These are phyloP conservation scores for Penicillium sp. DNA, from an alignment of 2,329 filamentous ascomycete genomes.

Conservation along the genomic window DNA sequence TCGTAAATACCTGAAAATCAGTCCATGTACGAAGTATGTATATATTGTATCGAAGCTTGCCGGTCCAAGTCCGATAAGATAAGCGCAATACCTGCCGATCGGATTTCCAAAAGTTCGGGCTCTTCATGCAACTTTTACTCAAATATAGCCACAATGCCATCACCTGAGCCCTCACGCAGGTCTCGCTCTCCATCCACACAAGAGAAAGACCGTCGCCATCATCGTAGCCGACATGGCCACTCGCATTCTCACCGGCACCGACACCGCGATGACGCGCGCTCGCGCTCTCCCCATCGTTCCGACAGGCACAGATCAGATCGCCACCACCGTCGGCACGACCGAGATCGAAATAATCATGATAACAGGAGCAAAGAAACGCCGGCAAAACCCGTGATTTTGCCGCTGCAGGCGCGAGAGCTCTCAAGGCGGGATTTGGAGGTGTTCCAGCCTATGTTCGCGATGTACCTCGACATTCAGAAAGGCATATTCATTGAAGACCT, in stretches of 20 bases:
- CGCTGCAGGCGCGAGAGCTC: constrained; percentile 66
- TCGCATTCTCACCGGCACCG: constrained; percentile 24
- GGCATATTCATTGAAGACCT: constrained; percentile 67
- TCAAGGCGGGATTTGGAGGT: constrained; percentile 66
- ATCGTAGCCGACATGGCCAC: constrained; percentile 19
- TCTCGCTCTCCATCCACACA: constrained; percentile 5
- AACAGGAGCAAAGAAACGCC: constrained; percentile 17
- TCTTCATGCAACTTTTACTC: background rate
- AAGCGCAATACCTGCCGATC: background rate
- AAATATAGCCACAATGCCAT: constrained; percentile 14
- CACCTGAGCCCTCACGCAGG: constrained; percentile 10
- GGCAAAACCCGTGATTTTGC: constrained; percentile 50
- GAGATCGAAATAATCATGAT: constrained; percentile 27
- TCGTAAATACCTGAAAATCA: background rate
- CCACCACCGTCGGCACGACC: constrained; percentile 40
- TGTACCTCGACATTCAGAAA: constrained; percentile 89
- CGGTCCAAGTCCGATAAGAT: constrained; percentile 9
- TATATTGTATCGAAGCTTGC: background rate
- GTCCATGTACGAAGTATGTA: background rate
- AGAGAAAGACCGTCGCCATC: constrained; percentile 11
- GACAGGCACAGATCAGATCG: constrained; percentile 35
- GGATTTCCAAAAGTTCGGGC: background rate
- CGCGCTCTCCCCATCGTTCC: constrained; percentile 38
- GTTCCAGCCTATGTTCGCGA: constrained; percentile 73
- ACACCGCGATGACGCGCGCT: constrained; percentile 30